Evolutionary conservation across 257 asterid genomes (phyloP).

Genomic region (Capsicum chinense): DNA sequence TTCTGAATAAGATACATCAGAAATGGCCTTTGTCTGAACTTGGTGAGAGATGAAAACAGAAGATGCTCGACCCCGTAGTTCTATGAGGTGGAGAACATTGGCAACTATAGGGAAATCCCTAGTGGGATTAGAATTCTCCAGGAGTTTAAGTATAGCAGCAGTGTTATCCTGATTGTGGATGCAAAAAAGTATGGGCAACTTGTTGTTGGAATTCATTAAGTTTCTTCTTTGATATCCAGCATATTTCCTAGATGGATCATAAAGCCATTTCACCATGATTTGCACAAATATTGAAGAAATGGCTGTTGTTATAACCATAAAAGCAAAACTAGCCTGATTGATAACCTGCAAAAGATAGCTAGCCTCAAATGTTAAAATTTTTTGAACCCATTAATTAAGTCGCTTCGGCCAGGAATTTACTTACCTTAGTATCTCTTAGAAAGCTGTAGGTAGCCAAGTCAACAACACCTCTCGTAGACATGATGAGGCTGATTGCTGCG

Average conservation of each 20-base stretch:
- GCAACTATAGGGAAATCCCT: conserved; percentile 34
- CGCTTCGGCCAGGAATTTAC: not conserved
- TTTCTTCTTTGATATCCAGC: conserved; percentile 42
- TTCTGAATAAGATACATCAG: conserved; percentile 33
- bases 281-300: conserved; percentile 20
- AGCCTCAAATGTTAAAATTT: not conserved
- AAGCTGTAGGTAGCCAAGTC: conserved; percentile 37
- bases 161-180: conserved; percentile 36
- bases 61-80: conserved; percentile 37
- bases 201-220: conserved; percentile 32
- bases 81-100: conserved; percentile 37
- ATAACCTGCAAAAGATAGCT: conserved; percentile 21
- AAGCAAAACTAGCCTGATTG: conserved; percentile 26
- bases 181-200: conserved; percentile 36
- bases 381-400: not conserved
- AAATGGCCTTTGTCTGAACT: conserved; percentile 28
- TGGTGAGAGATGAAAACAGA: conserved; percentile 43
- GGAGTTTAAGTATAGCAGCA: conserved; percentile 25
- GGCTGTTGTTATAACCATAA: conserved; percentile 33
- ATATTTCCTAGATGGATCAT: conserved; percentile 38
- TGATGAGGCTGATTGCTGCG: conserved; percentile 36
- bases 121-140: conserved; percentile 36
- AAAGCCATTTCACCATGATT: conserved; percentile 30
- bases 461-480: conserved; percentile 41
- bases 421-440: conserved; percentile 35